Evolutionary conservation across 2,329 filamentous ascomycete genomes (phyloP).

Genomic region (Phialophora macrospora): DNA sequence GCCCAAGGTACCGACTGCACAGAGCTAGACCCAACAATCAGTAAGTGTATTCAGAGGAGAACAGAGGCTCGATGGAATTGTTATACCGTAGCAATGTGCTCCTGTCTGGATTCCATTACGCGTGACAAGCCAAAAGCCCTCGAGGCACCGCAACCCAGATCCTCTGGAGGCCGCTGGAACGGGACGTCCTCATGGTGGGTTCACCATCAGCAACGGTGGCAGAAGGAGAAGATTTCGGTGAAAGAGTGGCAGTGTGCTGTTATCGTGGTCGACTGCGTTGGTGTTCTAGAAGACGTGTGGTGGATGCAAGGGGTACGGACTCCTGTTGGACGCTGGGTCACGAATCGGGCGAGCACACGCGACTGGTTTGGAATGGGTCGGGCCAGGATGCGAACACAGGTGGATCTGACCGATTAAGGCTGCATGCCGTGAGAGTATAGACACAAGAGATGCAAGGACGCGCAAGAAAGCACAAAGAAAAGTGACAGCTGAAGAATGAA

Average conservation of each 20-base stretch:
- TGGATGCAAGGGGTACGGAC: conserved; percentile 42
- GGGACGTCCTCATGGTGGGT: conserved; percentile 45
- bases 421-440: conserved; percentile 5
- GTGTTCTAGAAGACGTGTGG: conserved; percentile 38
- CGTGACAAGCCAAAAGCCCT: conserved; percentile 28
- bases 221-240: conserved; percentile 39
- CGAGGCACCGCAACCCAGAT: conserved; percentile 32
- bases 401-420: conserved; percentile 15
- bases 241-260: conserved; percentile 37
- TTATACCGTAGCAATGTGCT: conserved; percentile 37
- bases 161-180: conserved; percentile 26
- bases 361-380: conserved; percentile 25
- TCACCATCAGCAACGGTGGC: conserved; percentile 49
- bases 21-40: conserved; percentile 55
- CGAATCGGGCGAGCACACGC: conserved; percentile 25
- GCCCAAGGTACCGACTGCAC: conserved; percentile 67
- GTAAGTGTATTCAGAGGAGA: conserved; percentile 10
- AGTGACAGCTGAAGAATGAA: conserved; percentile 19
- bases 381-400: conserved; percentile 11
- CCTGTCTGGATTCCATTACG: conserved; percentile 35
- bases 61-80: neutral
- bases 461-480: conserved; percentile 16
- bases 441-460: conserved; percentile 21
- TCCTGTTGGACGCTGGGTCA: conserved; percentile 24
- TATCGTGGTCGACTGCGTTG: conserved; percentile 28